Evolutionary conservation across 805 yeast genomes (phyloP).

Genomic region (Candida maris): DNA sequence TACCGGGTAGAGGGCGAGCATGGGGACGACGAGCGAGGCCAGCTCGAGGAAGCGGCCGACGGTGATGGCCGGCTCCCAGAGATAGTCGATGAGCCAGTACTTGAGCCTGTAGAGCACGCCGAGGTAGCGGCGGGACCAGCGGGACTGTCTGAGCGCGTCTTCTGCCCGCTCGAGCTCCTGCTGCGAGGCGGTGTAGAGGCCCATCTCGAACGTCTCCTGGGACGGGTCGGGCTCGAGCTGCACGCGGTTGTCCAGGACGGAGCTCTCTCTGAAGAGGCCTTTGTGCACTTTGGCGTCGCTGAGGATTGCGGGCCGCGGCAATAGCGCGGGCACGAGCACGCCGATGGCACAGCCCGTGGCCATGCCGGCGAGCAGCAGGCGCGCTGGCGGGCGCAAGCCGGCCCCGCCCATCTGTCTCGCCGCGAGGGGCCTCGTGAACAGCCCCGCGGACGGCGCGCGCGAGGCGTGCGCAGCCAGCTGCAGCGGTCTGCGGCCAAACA

Average conservation of each 20-base stretch:
- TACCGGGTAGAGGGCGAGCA: constrained; percentile 62
- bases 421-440: too few relatives aligned
- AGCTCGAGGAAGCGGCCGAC: constrained; percentile 67
- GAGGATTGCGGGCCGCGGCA: too few relatives aligned
- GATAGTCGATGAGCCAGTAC: constrained; percentile 47
- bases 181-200: constrained; percentile 58
- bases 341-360: too few relatives aligned
- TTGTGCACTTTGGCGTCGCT: constrained; percentile 14
- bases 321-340: too few relatives aligned
- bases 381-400: too few relatives aligned
- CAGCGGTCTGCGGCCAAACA: too few relatives aligned
- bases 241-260: constrained; percentile 28
- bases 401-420: too few relatives aligned
- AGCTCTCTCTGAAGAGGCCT: constrained; percentile 15
- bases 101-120: constrained; percentile 38
- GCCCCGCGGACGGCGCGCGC: too few relatives aligned
- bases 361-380: too few relatives aligned
- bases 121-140: constrained; percentile 13
- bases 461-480: too few relatives aligned
- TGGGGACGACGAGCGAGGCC: constrained; percentile 64
- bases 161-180: constrained; percentile 44
- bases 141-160: constrained; percentile 30
- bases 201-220: constrained; percentile 69
- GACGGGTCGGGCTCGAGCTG: constrained; percentile 40
- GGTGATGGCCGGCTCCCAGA: constrained; percentile 69